A percentile compares a stretch with the other conserved stretches of the same genome.
Evolutionary conservation across 306 rosid genomes (phyloP).

Genomic region (Pyrus bretschneideri): DNA sequence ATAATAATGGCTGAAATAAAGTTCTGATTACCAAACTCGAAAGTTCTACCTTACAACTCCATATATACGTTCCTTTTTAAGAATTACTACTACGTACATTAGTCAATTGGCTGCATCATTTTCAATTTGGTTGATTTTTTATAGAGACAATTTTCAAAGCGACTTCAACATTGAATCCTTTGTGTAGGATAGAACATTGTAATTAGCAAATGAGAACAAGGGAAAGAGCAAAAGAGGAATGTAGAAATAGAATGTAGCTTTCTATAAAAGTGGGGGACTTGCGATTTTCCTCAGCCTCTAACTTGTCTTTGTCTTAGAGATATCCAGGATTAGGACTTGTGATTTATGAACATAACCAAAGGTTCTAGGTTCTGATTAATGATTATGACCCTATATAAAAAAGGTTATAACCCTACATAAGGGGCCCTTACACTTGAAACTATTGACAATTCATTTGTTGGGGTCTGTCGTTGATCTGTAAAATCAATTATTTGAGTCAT

Average conservation of each 20-base stretch:
- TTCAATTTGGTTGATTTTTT: too few species aligned
- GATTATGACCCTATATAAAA: background rate
- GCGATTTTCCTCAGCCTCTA: too few species aligned
- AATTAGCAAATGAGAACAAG: background rate
- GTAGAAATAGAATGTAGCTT: background rate
- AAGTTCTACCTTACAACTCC: too few species aligned
- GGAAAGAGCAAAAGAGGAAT: background rate
- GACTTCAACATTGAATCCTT: too few species aligned
- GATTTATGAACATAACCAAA: background rate
- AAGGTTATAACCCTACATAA: conserved; percentile 13
- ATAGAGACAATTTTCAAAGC: too few species aligned
- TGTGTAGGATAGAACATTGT: too few species aligned
- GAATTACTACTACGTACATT: too few species aligned
- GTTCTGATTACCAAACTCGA: too few species aligned
- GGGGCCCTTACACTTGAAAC: background rate
- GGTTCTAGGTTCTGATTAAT: background rate
- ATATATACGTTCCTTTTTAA: too few species aligned
- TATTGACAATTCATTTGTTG: background rate
- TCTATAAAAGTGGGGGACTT: background rate
- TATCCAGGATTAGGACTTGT: background rate
- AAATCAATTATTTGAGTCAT: conserved; percentile 6
- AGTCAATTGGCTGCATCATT: too few species aligned
- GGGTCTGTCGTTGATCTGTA: conserved; percentile 4
- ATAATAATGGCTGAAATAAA: too few species aligned
- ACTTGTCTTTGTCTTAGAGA: background rate